These are phyloP conservation scores for Acacia concinna DNA, from an alignment of 331 rosid species.

Conservation along the genomic window DNA sequence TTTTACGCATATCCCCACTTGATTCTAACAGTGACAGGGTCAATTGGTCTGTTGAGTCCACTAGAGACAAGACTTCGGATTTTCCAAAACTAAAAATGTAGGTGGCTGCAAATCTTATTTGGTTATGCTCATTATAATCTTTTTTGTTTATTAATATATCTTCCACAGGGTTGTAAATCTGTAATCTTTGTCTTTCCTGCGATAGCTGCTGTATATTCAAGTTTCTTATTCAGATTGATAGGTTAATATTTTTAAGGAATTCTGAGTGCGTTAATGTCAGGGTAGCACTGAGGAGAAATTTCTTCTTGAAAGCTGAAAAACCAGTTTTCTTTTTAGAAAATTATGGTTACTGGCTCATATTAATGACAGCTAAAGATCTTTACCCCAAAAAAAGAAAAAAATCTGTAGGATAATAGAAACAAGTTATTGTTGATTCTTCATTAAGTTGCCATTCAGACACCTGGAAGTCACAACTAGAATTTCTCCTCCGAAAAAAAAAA, in stretches of 20 bases:
- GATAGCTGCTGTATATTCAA: constrained; percentile 17
- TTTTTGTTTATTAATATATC: not conserved
- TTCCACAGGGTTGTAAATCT: constrained; percentile 12
- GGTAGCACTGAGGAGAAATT: not conserved
- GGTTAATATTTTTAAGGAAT: constrained; percentile 23
- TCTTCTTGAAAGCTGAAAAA: not conserved
- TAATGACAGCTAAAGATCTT: not conserved
- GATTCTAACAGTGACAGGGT: constrained; percentile 39
- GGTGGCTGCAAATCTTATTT: constrained; percentile 8
- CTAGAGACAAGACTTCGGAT: constrained; percentile 38
- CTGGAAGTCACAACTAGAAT: not conserved
- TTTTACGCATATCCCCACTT: constrained; percentile 51
- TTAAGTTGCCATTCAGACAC: not conserved
- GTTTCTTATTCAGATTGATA: not conserved
- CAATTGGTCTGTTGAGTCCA: constrained; percentile 68
- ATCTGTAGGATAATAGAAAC: not conserved
- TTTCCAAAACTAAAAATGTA: constrained; percentile 38
- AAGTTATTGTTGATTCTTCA: not conserved
- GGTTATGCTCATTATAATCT: not conserved
- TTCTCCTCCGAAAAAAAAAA: not conserved
- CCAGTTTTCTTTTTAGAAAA: not conserved
- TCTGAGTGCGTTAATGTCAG: not conserved
- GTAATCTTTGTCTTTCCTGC: not conserved
- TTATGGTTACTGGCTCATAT: not conserved
- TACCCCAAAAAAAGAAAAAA: too few species aligned